These are phyloP conservation scores for Pisolithus sp. DNA, from an alignment of 768 basidiomycete genomes.

Conservation along the genomic window DNA sequence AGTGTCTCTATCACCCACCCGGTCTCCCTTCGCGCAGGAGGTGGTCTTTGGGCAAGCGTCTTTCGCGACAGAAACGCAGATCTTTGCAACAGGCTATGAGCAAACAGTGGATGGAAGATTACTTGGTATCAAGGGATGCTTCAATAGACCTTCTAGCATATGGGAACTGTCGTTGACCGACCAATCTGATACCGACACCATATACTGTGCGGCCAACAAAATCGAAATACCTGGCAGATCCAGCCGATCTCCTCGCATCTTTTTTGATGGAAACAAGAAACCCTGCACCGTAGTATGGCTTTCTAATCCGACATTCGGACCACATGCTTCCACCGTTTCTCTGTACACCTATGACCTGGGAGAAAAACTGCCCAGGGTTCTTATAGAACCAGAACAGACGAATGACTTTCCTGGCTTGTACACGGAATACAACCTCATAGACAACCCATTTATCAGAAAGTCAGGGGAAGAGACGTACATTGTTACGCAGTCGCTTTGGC, in stretches of 20 bases:
- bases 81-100: constrained; percentile 62
- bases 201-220: constrained; percentile 26
- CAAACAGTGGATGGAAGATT: constrained; percentile 49
- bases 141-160: constrained; percentile 52
- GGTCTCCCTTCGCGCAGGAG: constrained; percentile 3
- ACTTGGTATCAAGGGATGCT: constrained; percentile 54
- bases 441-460: constrained; percentile 34
- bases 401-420: constrained; percentile 61
- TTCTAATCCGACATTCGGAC: constrained; percentile 47
- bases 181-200: constrained; percentile 2
- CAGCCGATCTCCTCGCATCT: constrained; percentile 54
- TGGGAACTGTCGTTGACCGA: constrained; percentile 40
- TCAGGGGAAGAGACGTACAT: constrained; percentile 5
- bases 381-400: constrained; percentile 36
- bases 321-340: constrained; percentile 51
- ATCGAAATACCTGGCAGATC: constrained; percentile 40
- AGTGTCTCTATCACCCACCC: constrained; percentile 10
- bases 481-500: constrained; percentile 47
- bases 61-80: constrained; percentile 37
- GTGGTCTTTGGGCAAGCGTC: constrained; percentile 50
- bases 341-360: constrained; percentile 41
- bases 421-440: constrained; percentile 40
- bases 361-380: constrained; percentile 9
- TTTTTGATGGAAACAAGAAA: constrained; percentile 18
- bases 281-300: constrained; percentile 43